A percentile compares a stretch with the other conserved stretches of the same genome.
Evolutionary conservation across 495 filamentous ascomycete genomes (phyloP).

Genomic region (Choiromyces venosus): DNA sequence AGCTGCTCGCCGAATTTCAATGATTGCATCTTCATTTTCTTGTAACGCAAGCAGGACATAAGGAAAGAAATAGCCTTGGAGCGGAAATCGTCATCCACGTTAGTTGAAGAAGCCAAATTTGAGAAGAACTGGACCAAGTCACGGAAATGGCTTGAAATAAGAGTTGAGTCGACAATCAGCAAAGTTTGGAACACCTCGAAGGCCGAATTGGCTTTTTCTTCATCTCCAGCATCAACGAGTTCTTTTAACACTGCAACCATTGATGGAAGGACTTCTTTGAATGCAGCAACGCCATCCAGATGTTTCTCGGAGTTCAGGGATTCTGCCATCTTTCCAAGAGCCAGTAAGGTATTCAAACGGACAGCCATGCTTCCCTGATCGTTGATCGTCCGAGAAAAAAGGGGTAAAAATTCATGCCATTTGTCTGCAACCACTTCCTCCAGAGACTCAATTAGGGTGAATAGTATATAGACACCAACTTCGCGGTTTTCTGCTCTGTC

Average conservation of each 20-base stretch:
- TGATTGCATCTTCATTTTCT: constrained; percentile 93
- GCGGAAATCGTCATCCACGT: constrained; percentile 73
- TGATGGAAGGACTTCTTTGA: constrained; percentile 71
- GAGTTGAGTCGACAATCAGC: constrained; percentile 77
- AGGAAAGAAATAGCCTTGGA: constrained; percentile 89
- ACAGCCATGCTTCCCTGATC: constrained; percentile 89
- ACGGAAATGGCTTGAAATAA: constrained; percentile 78
- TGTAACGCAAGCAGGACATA: constrained; percentile 82
- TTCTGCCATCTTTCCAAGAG: constrained; percentile 82
- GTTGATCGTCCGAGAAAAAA: constrained; percentile 80
- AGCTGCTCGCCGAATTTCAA: constrained; percentile 79
- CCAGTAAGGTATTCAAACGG: constrained; percentile 88
- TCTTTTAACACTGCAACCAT: constrained; percentile 89
- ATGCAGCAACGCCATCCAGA: constrained; percentile 59
- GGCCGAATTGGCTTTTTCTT: constrained; percentile 76
- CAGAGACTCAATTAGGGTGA: constrained; percentile 78
- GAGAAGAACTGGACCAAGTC: constrained; percentile 93
- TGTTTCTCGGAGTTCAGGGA: constrained; percentile 82
- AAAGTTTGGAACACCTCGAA: constrained; percentile 98
- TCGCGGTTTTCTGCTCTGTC: constrained; percentile 72
- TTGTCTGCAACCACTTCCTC: constrained; percentile 73
- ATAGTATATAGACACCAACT: constrained; percentile 87
- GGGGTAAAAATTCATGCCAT: constrained; percentile 66
- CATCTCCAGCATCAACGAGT: constrained; percentile 68
- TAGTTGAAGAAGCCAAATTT: constrained; percentile 67